A percentile compares a stretch with the other conserved stretches of the same genome.
Conservation (phyloP, 2,329 filamentous ascomycete genomes). For the Colletotrichum lentis region DNA sequence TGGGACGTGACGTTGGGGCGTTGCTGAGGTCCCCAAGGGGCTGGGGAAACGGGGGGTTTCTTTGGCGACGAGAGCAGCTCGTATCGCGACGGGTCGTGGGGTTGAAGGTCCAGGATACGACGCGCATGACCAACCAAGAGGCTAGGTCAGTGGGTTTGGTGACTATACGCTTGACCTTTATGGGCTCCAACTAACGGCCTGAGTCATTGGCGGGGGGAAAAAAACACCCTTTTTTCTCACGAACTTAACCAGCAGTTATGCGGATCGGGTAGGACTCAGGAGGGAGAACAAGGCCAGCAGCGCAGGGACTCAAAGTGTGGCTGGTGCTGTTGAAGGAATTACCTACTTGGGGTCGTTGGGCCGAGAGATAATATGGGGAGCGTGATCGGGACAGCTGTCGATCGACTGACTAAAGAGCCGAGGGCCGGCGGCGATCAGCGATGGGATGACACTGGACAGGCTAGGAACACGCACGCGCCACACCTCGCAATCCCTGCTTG, state of each 20-base stretch:
- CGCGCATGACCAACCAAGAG: slow-evolving; percentile 13
- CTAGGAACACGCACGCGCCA: slow-evolving; percentile 28
- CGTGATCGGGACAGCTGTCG: slow-evolving; percentile 32
- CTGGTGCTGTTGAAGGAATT: slow-evolving; percentile 12
- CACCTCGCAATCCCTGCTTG: slow-evolving; percentile 25
- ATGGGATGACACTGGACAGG: slow-evolving; percentile 38
- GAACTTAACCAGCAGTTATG: too few relatives aligned
- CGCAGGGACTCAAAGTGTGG: slow-evolving; percentile 23
- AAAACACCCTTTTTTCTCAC: too few relatives aligned
- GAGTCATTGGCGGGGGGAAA: too few relatives aligned
- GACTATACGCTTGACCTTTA: too few relatives aligned
- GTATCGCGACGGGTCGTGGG: slow-evolving; percentile 19
- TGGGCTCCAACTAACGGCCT: too few relatives aligned
- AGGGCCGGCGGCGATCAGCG: slow-evolving; percentile 36
- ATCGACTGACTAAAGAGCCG: slow-evolving; percentile 35
- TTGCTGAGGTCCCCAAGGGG: neutral
- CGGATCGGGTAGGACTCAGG: slow-evolving; percentile 22
- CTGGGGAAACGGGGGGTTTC: neutral
- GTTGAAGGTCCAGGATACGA: slow-evolving; percentile 15
- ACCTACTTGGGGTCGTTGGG: slow-evolving; percentile 7
- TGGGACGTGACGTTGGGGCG: slow-evolving; percentile 25
- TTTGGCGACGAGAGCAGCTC: slow-evolving; percentile 12
- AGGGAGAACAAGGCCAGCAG: neutral
- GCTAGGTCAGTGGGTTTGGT: slow-evolving; percentile 1
- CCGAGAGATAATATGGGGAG: slow-evolving; percentile 14